Conservation (phyloP, 208 protist species). For the Trypanosomatidae sp. region DNA sequence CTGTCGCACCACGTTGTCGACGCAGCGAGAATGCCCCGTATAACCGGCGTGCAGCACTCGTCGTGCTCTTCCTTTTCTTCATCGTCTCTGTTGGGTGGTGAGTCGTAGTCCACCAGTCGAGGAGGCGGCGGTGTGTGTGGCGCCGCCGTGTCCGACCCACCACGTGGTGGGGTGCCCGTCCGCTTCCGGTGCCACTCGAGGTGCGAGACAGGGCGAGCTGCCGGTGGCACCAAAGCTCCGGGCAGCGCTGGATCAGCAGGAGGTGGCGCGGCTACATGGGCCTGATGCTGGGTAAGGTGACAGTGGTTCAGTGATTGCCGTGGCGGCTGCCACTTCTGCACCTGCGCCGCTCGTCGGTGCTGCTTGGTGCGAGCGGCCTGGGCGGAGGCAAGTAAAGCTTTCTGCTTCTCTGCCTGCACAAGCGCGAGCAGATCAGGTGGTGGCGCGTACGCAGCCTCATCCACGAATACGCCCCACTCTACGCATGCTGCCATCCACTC, state of each 20-base stretch:
- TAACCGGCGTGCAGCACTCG: constrained; percentile 11
- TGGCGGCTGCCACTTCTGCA: background rate
- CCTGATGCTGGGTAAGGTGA: background rate
- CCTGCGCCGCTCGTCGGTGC: background rate
- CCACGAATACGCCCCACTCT: constrained; percentile 68
- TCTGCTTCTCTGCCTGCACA: constrained; percentile 3
- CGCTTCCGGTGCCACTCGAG: background rate
- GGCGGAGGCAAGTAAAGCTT: background rate
- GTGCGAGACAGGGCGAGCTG: background rate
- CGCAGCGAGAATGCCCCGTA: background rate
- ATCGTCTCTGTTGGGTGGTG: background rate
- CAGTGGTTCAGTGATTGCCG: background rate
- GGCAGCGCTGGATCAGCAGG: background rate
- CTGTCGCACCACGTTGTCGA: constrained; percentile 12
- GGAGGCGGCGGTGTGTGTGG: constrained; percentile 14
- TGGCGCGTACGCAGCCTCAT: constrained; percentile 29
- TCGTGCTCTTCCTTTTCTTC: background rate
- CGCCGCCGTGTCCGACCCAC: background rate
- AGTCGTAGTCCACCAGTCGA: background rate
- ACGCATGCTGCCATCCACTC: constrained; percentile 54
- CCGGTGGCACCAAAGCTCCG: background rate
- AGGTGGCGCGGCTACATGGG: background rate
- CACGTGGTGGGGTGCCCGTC: constrained; percentile 1
- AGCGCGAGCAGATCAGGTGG: constrained; percentile 7
- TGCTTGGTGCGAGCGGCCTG: constrained; percentile 2